These are phyloP conservation scores for Crithidia fasciculata DNA, from an alignment of 208 protist species.

Conservation along the genomic window DNA sequence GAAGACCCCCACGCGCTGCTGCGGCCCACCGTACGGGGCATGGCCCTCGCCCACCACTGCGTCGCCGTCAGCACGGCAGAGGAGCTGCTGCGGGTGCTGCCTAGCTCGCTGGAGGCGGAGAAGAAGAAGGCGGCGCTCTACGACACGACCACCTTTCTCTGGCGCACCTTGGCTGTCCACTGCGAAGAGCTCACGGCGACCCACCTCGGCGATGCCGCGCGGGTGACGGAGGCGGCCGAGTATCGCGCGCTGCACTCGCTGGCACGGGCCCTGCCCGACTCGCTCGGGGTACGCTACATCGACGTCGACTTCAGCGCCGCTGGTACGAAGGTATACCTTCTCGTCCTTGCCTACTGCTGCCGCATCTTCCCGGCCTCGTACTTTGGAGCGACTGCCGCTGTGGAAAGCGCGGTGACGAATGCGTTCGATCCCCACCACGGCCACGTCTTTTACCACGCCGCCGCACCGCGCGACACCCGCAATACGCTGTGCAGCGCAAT, in stretches of 20 bases:
- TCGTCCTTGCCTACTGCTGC: constrained; percentile 75
- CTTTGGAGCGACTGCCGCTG: not conserved
- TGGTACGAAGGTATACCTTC: constrained; percentile 72
- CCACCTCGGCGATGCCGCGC: constrained; percentile 68
- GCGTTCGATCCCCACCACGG: constrained; percentile 16
- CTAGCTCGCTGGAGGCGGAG: constrained; percentile 18
- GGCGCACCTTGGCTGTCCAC: constrained; percentile 44
- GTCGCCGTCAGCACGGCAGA: constrained; percentile 65
- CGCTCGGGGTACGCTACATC: constrained; percentile 55
- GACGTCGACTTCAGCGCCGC: constrained; percentile 66
- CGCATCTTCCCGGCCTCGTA: constrained; percentile 50
- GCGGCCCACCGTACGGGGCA: constrained; percentile 57
- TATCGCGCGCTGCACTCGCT: constrained; percentile 66
- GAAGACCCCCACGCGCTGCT: constrained; percentile 61
- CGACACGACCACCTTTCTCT: constrained; percentile 46
- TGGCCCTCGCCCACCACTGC: constrained; percentile 65
- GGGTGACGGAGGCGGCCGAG: constrained; percentile 61
- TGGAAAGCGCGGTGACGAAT: not conserved
- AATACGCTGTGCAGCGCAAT: constrained; percentile 53
- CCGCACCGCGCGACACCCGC: constrained; percentile 24
- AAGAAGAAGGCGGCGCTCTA: constrained; percentile 25
- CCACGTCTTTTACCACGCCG: constrained; percentile 38
- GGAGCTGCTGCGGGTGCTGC: constrained; percentile 41
- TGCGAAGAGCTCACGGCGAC: constrained; percentile 63
- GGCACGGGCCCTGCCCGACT: constrained; percentile 61